These are phyloP conservation scores for Phytopythium montanum DNA, from an alignment of 352 stramenopile genomes.

Conservation along the genomic window DNA sequence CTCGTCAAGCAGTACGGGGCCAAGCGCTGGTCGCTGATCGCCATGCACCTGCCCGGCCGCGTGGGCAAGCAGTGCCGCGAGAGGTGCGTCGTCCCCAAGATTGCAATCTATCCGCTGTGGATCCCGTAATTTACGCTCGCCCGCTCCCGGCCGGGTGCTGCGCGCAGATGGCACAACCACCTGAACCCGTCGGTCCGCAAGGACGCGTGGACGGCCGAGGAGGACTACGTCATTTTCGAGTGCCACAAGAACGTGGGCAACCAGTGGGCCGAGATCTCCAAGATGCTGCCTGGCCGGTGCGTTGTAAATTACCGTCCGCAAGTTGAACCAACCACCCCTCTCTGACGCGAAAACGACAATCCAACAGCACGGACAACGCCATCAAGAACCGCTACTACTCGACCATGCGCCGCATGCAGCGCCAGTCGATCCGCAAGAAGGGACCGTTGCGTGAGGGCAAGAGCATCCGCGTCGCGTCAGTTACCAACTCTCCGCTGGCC, in stretches of 20 bases:
- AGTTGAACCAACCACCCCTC: no score
- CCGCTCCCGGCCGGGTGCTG: no score
- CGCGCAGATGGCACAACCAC: constrained; percentile 83
- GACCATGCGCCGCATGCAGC: constrained; percentile 87
- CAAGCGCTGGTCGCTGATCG: constrained; percentile 89
- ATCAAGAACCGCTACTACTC: constrained; percentile 93
- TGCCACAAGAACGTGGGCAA: constrained; percentile 91
- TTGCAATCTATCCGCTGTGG: neutral
- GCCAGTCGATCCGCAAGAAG: constrained; percentile 87
- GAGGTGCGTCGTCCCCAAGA: constrained; percentile 18
- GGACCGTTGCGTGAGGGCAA: constrained; percentile 75
- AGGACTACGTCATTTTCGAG: constrained; percentile 90
- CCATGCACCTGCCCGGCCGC: constrained; percentile 83
- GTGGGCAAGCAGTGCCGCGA: constrained; percentile 90
- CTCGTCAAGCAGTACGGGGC: constrained; percentile 88
- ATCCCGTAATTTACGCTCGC: neutral
- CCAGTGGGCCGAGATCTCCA: constrained; percentile 91
- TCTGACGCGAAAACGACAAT: neutral
- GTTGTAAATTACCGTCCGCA: neutral
- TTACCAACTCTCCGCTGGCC: constrained; percentile 35
- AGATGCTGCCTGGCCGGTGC: constrained; percentile 83
- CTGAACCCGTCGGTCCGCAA: constrained; percentile 86
- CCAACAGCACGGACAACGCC: constrained; percentile 78
- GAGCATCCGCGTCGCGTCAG: constrained; percentile 67
- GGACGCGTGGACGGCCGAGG: constrained; percentile 86